Conservation (phyloP, 1,139 yeast species). For the Yamadazyma pseudoaaseri region DNA sequence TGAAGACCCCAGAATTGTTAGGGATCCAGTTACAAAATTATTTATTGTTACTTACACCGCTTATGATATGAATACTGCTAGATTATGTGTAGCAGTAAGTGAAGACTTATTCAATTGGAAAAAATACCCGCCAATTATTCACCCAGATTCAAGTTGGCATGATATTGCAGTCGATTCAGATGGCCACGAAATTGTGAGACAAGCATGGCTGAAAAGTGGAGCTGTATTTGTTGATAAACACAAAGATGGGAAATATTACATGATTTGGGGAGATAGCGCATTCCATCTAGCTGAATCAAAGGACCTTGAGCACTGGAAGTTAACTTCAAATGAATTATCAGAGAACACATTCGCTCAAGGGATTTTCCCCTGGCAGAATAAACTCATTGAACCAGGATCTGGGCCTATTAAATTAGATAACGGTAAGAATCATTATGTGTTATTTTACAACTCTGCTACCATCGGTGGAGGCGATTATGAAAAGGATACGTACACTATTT, state of each 20-base stretch:
- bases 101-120: constrained; percentile 40
- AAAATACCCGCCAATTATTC: constrained; percentile 38
- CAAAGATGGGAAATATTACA: constrained; percentile 38
- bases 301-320: constrained; percentile 37
- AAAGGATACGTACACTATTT: constrained; percentile 33
- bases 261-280: constrained; percentile 47
- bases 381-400: constrained; percentile 44
- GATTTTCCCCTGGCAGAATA: constrained; percentile 31
- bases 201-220: constrained; percentile 46
- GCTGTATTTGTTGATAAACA: constrained; percentile 38
- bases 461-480: constrained; percentile 33
- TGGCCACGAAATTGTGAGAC: constrained; percentile 25
- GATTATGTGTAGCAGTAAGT: constrained; percentile 44
- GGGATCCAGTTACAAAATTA: constrained; percentile 34
- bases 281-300: constrained; percentile 37
- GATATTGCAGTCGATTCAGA: constrained; percentile 29
- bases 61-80: constrained; percentile 33
- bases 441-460: constrained; percentile 43
- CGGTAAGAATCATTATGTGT: constrained; percentile 33
- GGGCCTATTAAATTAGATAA: constrained; percentile 40
- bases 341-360: constrained; percentile 30
- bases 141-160: constrained; percentile 26
- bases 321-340: constrained; percentile 21
- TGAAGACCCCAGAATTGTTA: constrained; percentile 44
- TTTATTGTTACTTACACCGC: constrained; percentile 46